A percentile compares a stretch with the other conserved stretches of the same genome.
Evolutionary conservation across 768 basidiomycete genomes (phyloP).

Genomic region (Kondoa subrosea): DNA sequence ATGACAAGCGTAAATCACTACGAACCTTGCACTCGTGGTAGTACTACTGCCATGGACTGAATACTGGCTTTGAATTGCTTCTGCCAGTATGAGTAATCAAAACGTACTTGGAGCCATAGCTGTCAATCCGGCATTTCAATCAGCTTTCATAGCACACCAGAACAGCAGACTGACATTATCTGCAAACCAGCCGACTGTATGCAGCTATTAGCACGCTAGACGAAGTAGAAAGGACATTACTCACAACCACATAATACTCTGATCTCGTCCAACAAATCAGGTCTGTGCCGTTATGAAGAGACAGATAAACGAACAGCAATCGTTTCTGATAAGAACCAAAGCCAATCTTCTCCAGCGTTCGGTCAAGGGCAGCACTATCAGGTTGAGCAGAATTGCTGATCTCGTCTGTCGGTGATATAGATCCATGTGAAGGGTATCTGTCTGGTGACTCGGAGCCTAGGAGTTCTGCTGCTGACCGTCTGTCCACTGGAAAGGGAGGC

Average conservation of each 20-base stretch:
- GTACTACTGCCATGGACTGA: constrained; percentile 52
- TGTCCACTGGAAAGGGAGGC: not conserved
- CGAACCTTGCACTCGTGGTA: constrained; percentile 68
- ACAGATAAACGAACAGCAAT: constrained; percentile 42
- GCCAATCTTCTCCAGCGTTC: constrained; percentile 68
- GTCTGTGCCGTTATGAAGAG: too few species aligned
- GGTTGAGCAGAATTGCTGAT: too few species aligned
- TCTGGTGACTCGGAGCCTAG: not conserved
- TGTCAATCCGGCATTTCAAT: constrained; percentile 32
- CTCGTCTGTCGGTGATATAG: not conserved
- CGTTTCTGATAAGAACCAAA: constrained; percentile 24
- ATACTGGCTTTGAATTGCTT: not conserved
- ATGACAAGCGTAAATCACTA: not conserved
- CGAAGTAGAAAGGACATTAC: constrained; percentile 31
- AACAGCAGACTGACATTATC: constrained; percentile 50
- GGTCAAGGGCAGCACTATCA: constrained; percentile 42
- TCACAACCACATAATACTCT: constrained; percentile 65
- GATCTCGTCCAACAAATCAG: constrained; percentile 34
- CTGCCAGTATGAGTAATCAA: not conserved
- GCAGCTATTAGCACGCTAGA: not conserved
- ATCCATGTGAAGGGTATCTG: not conserved
- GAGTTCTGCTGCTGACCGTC: not conserved
- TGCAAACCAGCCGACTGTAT: constrained; percentile 62
- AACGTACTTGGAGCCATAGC: constrained; percentile 77
- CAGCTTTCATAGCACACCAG: not conserved